Conservation (phyloP, 106 monocot genomes). For the Dioscorea alata region DNA sequence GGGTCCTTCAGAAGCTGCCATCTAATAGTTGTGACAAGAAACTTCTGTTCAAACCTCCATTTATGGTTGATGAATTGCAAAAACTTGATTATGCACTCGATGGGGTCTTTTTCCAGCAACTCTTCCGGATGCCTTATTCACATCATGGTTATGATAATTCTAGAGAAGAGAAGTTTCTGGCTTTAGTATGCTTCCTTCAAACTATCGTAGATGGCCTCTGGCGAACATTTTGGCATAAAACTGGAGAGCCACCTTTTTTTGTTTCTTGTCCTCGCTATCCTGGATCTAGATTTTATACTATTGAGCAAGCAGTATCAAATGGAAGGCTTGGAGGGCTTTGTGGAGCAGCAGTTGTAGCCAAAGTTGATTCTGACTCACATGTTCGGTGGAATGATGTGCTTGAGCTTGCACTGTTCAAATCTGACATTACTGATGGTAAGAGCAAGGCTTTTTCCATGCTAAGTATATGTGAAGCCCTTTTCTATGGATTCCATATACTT, state of each 20-base stretch:
- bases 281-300: slow-evolving; percentile 18
- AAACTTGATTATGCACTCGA: slow-evolving; percentile 33
- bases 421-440: slow-evolving; percentile 3
- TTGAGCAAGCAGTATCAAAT: slow-evolving; percentile 20
- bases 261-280: slow-evolving; percentile 11
- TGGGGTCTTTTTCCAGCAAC: slow-evolving; percentile 26
- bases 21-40: slow-evolving; percentile 2
- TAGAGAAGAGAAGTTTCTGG: slow-evolving; percentile 18
- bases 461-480: slow-evolving; percentile 24
- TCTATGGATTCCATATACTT: slow-evolving; percentile 27
- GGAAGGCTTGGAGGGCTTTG: slow-evolving; percentile 16
- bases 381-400: slow-evolving; percentile 20
- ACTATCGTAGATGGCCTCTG: slow-evolving; percentile 16
- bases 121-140: slow-evolving; percentile 23
- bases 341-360: slow-evolving; percentile 16
- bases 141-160: slow-evolving; percentile 7
- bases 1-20: slow-evolving; percentile 18
- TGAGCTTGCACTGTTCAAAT: slow-evolving; percentile 21
- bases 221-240: slow-evolving; percentile 25
- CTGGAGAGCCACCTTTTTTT: slow-evolving; percentile 15
- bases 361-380: not conserved
- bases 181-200: slow-evolving; percentile 25
- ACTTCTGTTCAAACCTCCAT: slow-evolving; percentile 19
- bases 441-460: slow-evolving; percentile 3
- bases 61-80: slow-evolving; percentile 9